A percentile compares a stretch with the other conserved stretches of the same genome.
Conservation (phyloP, 768 basidiomycete species). For the Auriculariales sp. region DNA sequence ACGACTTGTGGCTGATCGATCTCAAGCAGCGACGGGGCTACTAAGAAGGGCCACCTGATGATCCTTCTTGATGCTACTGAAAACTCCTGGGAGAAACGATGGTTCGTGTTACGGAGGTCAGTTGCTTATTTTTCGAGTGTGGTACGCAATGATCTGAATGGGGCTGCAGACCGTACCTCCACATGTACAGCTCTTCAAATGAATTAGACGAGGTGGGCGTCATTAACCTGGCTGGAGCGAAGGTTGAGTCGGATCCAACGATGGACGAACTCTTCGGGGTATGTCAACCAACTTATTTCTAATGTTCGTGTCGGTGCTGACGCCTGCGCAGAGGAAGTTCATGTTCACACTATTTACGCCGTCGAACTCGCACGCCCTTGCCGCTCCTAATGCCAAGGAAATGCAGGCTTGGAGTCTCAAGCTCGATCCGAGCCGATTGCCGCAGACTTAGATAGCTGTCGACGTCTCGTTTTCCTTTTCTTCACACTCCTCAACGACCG, state of each 20-base stretch:
- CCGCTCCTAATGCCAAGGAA: slow-evolving; percentile 71
- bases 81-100: slow-evolving; percentile 68
- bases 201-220: slow-evolving; percentile 75
- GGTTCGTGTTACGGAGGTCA: slow-evolving; percentile 80
- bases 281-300: slow-evolving; percentile 18
- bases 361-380: slow-evolving; percentile 82
- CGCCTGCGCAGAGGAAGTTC: slow-evolving; percentile 47
- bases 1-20: slow-evolving; percentile 3
- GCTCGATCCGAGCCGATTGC: slow-evolving; percentile 66
- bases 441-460: too few relatives aligned
- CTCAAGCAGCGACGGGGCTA: slow-evolving; percentile 50
- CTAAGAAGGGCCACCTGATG: slow-evolving; percentile 74
- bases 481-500: not conserved
- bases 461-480: too few relatives aligned
- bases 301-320: not conserved
- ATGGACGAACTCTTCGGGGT: slow-evolving; percentile 83
- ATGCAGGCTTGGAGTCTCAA: slow-evolving; percentile 73
- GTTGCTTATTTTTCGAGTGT: not conserved
- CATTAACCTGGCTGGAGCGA: slow-evolving; percentile 72
- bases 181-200: slow-evolving; percentile 71
- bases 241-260: slow-evolving; percentile 71
- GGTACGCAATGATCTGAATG: not conserved
- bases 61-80: slow-evolving; percentile 69
- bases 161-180: slow-evolving; percentile 64
- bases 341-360: slow-evolving; percentile 86